Evolutionary conservation across 2,329 filamentous ascomycete species (phyloP), one percentile per base, ranked within the genome.

Genomic region (Calonectria montana): DNA sequence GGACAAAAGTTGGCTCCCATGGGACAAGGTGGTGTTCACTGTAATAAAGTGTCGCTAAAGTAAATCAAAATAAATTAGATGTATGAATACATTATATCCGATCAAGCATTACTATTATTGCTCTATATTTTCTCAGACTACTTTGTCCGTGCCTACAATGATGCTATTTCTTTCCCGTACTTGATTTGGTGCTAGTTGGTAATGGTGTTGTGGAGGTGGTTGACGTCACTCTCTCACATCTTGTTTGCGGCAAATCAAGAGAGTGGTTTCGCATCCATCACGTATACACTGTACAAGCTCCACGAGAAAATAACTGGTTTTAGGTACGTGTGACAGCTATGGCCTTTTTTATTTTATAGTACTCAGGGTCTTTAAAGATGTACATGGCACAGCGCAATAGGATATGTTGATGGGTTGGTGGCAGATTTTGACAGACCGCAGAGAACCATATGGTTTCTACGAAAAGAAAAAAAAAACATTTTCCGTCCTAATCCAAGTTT

Each of bases 141-240:
- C 12, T 16, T 57, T 57, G 4, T 5, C n/a, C 9, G 12, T 39
- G 3, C 23, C 18, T 9, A 35, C n/a, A 4, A 6, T 35, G 3
- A 29, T 35, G 7, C 6, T n/a, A 16, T 9, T n/a, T 35, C 21
- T 39, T 37, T 13, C 31, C 21, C 13, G n/a, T n/a, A 23, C 35
- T 39, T 37, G 13, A 18, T 23, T 39, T 39, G 53, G 35, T 47
- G 16, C 50, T 39, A 13, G 31, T 25, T 59, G 21, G 39, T 55
- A 21, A 37, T 31, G 59, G 31, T 62, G 23, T 66, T 55, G 53
- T 35, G 57, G 64, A 25, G 41, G 29, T 50, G 48, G 21, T 69
- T 78, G 76, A 78, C 76, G 76, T 78, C 76, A 78, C 73, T 47
- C 21, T 29, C 21, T 55, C 18, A 29, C 13, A 23, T 15, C 64